Conservation (phyloP, 805 yeast genomes). For the Cephaloascus albidus region DNA sequence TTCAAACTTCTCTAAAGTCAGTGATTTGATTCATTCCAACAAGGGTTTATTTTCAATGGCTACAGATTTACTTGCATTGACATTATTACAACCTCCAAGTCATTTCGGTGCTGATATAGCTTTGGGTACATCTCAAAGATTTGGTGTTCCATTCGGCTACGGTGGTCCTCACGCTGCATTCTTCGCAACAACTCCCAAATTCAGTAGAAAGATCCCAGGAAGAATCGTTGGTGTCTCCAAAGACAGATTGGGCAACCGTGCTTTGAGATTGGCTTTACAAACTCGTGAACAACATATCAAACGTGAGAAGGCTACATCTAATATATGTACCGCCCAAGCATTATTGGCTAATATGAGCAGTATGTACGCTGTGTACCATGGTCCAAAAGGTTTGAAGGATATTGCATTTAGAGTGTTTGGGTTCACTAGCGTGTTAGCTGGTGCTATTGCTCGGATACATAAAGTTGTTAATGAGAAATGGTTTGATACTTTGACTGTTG, state of each 20-base stretch:
- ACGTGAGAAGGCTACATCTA: conserved; percentile 95
- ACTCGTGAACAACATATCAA: conserved; percentile 98
- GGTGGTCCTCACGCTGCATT: conserved; percentile 99
- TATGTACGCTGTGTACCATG: conserved; percentile 94
- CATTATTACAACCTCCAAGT: conserved; percentile 76
- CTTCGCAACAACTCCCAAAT: conserved; percentile 74
- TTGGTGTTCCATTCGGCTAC: conserved; percentile 96
- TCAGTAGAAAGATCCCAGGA: conserved; percentile 93
- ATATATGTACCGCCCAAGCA: conserved; percentile 98
- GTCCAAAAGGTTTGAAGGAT: conserved; percentile 72
- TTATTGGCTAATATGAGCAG: conserved; percentile 91
- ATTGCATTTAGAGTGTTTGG: conserved; percentile 76
- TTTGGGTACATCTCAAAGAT: conserved; percentile 87
- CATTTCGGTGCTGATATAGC: conserved; percentile 88
- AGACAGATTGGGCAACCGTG: conserved; percentile 85
- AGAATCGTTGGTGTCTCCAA: conserved; percentile 89
- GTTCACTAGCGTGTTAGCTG: conserved; percentile 63
- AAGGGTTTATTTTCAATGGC: conserved; percentile 81
- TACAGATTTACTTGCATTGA: conserved; percentile 86
- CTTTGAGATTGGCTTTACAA: conserved; percentile 87
- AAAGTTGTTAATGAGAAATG: conserved; percentile 48
- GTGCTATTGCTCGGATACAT: conserved; percentile 36
- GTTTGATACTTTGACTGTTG: conserved; percentile 83
- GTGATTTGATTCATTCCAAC: conserved; percentile 55
- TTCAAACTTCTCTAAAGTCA: conserved; percentile 40